Conservation (phyloP, 495 filamentous ascomycete species). For the Penicillium daleae region DNA sequence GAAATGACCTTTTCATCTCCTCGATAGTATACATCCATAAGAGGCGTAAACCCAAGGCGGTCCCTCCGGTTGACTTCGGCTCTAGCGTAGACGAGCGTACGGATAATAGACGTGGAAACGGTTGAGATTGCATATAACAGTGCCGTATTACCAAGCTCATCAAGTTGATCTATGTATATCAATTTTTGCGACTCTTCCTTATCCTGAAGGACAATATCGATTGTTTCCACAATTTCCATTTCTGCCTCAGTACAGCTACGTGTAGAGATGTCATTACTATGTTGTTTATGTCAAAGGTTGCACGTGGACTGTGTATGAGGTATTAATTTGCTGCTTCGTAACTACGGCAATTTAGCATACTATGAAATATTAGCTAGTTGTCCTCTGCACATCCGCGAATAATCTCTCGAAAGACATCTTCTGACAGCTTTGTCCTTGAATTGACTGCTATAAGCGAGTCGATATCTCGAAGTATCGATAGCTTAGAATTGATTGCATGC, state of each 20-base stretch:
- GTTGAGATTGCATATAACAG: background rate
- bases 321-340: slow-evolving; percentile 4
- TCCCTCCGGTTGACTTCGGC: slow-evolving; percentile 3
- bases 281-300: slow-evolving; percentile 5
- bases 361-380: background rate
- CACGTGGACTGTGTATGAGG: background rate
- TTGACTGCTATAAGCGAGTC: background rate
- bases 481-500: background rate
- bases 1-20: too few species aligned
- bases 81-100: background rate
- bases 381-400: background rate
- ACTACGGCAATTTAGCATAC: background rate
- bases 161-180: background rate
- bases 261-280: background rate
- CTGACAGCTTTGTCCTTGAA: background rate
- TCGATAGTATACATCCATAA: too few species aligned
- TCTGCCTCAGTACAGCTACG: slow-evolving; percentile 1
- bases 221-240: background rate
- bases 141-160: background rate
- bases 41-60: too few species aligned
- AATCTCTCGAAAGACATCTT: background rate
- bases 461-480: slow-evolving; percentile 1
- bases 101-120: background rate
- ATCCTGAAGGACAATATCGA: background rate
- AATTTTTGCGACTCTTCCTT: background rate